Evolutionary conservation across 75 land plant species (phyloP).

Genomic region (Picea sitchensis): DNA sequence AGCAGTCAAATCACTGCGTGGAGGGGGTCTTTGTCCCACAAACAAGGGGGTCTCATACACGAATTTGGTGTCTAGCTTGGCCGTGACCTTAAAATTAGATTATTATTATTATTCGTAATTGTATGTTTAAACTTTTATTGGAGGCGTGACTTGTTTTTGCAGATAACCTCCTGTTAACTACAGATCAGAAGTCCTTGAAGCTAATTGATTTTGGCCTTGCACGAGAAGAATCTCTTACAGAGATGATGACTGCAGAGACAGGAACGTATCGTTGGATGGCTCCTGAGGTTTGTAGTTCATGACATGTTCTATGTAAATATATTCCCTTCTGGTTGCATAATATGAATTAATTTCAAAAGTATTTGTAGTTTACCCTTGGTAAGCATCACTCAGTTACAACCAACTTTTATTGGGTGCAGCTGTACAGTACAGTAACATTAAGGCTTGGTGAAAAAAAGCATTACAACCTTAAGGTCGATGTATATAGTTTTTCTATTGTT

Average conservation of each 20-base stretch:
- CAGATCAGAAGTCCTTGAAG: slow-evolving; percentile 79
- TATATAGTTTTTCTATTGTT: slow-evolving; percentile 97
- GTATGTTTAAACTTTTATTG: background rate
- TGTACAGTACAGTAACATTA: slow-evolving; percentile 88
- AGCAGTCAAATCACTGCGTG: no score
- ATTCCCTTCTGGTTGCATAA: background rate
- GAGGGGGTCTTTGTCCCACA: no score
- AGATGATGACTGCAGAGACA: slow-evolving; percentile 99
- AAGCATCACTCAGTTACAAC: background rate
- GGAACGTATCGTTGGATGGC: slow-evolving; percentile 99
- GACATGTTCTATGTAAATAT: background rate
- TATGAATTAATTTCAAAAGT: background rate
- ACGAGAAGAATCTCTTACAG: slow-evolving; percentile 84
- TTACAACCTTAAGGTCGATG: slow-evolving; percentile 96
- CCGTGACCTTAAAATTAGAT: no score
- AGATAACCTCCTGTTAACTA: slow-evolving; percentile 89
- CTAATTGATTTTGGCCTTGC: slow-evolving; percentile 94
- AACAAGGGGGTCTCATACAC: no score
- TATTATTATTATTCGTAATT: background rate
- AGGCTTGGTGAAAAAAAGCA: slow-evolving; percentile 97
- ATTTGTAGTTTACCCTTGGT: background rate
- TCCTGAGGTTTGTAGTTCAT: slow-evolving; percentile 60
- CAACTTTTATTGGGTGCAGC: slow-evolving; percentile 21
- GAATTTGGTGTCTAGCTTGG: no score
- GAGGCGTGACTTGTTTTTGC: slow-evolving; percentile 12